A percentile compares a stretch with the other conserved stretches of the same genome.
These are phyloP conservation scores for Ceratobasidium theobromae DNA, from an alignment of 1,284 basidiomycete species.

Conservation along the genomic window DNA sequence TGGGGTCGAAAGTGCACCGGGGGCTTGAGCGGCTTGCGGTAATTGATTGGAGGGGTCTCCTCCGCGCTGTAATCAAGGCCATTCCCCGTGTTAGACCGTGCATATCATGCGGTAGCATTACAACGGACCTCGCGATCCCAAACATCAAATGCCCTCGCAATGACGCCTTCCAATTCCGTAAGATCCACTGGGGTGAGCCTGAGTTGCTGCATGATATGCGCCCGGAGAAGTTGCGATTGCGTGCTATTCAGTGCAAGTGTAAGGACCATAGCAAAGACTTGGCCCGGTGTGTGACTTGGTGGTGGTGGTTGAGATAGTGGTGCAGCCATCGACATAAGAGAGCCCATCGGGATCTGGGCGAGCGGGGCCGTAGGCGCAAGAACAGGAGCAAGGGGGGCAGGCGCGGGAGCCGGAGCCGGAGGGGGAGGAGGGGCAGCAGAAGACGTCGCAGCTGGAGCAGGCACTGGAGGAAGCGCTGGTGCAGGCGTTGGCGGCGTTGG, in stretches of 20 bases:
- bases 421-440: conserved; percentile 23
- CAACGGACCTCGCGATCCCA: conserved; percentile 68
- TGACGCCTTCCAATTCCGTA: conserved; percentile 70
- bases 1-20: neutral
- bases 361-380: neutral
- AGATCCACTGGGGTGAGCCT: conserved; percentile 75
- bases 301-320: neutral
- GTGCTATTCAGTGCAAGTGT: conserved; percentile 66
- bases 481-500: conserved; percentile 43
- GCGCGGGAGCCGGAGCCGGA: neutral
- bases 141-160: conserved; percentile 77
- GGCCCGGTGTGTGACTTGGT: conserved; percentile 53
- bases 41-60: neutral
- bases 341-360: neutral
- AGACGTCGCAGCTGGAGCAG: conserved; percentile 40
- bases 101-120: neutral
- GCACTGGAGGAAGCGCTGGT: conserved; percentile 37
- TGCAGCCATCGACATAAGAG: neutral
- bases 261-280: conserved; percentile 70
- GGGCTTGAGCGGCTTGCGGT: neutral
- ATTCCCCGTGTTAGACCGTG: neutral
- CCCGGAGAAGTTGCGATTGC: conserved; percentile 62
- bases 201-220: conserved; percentile 67
- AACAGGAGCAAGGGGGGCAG: neutral
- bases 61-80: neutral